A percentile compares a stretch with the other conserved stretches of the same genome.
phyloP scores from a whole-genome alignment of 2,329 filamentous ascomycete species.

The Fusarium sp. region DNA sequence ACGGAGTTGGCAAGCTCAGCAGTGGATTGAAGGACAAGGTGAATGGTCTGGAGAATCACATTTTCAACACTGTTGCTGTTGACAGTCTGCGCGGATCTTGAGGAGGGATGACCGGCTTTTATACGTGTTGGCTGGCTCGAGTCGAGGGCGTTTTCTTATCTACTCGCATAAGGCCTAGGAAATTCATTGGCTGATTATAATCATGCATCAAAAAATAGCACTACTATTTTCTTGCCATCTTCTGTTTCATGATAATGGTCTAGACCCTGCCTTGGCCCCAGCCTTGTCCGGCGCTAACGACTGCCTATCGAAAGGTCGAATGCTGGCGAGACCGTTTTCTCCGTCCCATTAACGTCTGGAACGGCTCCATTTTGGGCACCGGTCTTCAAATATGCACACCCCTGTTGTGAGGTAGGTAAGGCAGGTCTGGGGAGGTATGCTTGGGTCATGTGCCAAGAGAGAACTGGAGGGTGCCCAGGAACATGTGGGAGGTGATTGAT shows the following conservation, averaged over 20 bases:
- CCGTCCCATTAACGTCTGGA: background rate
- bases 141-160: background rate
- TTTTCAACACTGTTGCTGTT: slow-evolving; percentile 28
- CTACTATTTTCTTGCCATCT: no score
- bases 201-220: background rate
- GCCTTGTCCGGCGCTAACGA: background rate
- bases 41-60: slow-evolving; percentile 12
- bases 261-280: background rate
- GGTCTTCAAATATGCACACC: background rate
- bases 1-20: slow-evolving; percentile 8
- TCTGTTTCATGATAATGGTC: background rate
- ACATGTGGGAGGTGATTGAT: background rate
- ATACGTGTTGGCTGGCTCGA: background rate
- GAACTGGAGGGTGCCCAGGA: background rate
- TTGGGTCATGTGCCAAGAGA: background rate
- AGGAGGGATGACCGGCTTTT: background rate
- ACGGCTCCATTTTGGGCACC: background rate
- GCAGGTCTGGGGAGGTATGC: background rate
- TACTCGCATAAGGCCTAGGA: background rate
- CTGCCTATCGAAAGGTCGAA: background rate
- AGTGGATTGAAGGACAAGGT: slow-evolving; percentile 34
- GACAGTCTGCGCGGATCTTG: slow-evolving; percentile 17
- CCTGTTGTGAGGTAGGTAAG: background rate
- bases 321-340: background rate
- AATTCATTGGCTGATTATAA: background rate